These are phyloP conservation scores for Apophysomyces trapeziformis DNA, from an alignment of 371 early-diverging fungal species.

Conservation along the genomic window DNA sequence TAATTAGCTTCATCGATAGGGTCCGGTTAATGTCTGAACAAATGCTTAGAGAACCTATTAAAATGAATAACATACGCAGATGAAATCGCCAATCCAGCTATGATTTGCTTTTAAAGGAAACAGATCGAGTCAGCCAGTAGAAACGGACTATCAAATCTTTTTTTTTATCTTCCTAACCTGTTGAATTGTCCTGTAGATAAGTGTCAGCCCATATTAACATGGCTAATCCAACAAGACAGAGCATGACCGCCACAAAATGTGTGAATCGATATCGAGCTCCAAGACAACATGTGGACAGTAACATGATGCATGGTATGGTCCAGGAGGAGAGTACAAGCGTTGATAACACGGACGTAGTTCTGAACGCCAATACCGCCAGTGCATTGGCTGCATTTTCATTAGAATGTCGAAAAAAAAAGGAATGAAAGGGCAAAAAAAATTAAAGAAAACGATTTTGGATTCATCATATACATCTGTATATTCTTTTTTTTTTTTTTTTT, in stretches of 20 bases:
- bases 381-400: conserved; percentile 34
- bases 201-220: conserved; percentile 45
- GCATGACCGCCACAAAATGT: conserved; percentile 34
- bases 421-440: too few species aligned
- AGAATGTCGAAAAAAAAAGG: too few species aligned
- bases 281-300: conserved; percentile 37
- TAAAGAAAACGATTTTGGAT: too few species aligned
- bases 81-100: conserved; percentile 51
- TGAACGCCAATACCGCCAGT: conserved; percentile 48
- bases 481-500: conserved; percentile 8
- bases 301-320: conserved; percentile 51
- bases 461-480: neutral
- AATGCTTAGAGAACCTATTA: conserved; percentile 4
- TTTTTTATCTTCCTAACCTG: conserved; percentile 8
- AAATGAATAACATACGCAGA: conserved; percentile 34
- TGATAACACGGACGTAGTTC: conserved; percentile 47
- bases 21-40: too few species aligned
- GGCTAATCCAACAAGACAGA: conserved; percentile 39
- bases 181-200: conserved; percentile 18
- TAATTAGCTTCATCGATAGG: conserved; percentile 26
- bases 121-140: conserved; percentile 20
- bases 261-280: conserved; percentile 28
- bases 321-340: conserved; percentile 46
- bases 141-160: too few species aligned
- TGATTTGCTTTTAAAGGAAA: conserved; percentile 33